Percentiles rank a stretch among this genome's conserved stretches.
Conservation (phyloP, 1,284 basidiomycete species). For the Microbotryum saponariae region DNA sequence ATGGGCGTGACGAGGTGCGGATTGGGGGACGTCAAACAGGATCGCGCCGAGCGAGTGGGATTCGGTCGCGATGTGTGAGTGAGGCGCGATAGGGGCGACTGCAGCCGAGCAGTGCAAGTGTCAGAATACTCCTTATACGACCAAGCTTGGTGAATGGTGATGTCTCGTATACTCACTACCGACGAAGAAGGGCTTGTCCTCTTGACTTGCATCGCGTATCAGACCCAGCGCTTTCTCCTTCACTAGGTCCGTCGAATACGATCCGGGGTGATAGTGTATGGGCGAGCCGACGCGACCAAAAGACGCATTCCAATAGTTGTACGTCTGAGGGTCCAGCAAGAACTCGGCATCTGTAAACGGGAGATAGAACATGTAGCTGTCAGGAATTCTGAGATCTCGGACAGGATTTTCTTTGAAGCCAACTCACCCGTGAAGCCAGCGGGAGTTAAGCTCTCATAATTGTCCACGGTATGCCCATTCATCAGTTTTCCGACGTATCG, state of each 20-base stretch:
- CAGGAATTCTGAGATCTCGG: neutral
- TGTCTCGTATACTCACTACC: slow-evolving; percentile 24
- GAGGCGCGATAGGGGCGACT: slow-evolving; percentile 29
- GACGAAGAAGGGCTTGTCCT: slow-evolving; percentile 37
- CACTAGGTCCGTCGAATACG: slow-evolving; percentile 38
- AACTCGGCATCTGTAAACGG: slow-evolving; percentile 29
- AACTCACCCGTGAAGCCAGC: slow-evolving; percentile 15
- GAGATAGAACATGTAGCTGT: neutral
- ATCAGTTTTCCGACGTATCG: slow-evolving; percentile 39
- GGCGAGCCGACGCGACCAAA: slow-evolving; percentile 10
- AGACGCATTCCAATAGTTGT: slow-evolving; percentile 36
- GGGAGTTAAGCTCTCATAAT: slow-evolving; percentile 20
- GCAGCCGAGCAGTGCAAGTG: neutral
- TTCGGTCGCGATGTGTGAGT: slow-evolving; percentile 28
- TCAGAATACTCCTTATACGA: neutral
- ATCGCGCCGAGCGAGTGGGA: no score
- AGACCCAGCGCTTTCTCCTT: slow-evolving; percentile 34
- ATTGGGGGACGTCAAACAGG: no score
- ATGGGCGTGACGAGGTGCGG: slow-evolving; percentile 32
- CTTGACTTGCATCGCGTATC: slow-evolving; percentile 19
- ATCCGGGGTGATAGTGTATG: slow-evolving; percentile 27
- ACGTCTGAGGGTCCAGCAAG: slow-evolving; percentile 39
- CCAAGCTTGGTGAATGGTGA: neutral
- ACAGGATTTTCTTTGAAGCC: no score
- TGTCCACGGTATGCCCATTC: slow-evolving; percentile 36